phyloP scores from a whole-genome alignment of 176 grass and related monocot species.

The Ensete ventricosum region DNA sequence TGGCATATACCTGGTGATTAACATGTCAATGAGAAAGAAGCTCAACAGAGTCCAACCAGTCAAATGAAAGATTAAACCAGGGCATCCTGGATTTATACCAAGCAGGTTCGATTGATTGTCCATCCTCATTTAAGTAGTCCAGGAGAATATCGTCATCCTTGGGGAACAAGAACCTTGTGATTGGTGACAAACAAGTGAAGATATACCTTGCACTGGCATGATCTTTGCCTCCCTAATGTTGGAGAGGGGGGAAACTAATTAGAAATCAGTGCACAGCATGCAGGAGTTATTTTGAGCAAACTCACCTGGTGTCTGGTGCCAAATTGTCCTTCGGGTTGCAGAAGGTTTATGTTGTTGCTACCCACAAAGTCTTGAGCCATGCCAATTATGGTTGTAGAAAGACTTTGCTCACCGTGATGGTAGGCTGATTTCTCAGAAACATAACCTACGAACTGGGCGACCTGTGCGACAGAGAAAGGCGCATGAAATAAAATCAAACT shows the following conservation, averaged over 20 bases:
- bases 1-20: conserved; percentile 61
- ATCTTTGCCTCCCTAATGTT: conserved; percentile 78
- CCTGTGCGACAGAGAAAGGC: conserved; percentile 27
- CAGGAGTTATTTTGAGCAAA: background rate
- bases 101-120: conserved; percentile 70
- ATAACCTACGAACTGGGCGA: conserved; percentile 84
- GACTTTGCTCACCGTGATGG: conserved; percentile 74
- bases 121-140: conserved; percentile 73
- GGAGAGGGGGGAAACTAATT: conserved; percentile 2
- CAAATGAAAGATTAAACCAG: background rate
- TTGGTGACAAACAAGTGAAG: conserved; percentile 39
- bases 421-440: conserved; percentile 87
- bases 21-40: background rate
- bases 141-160: conserved; percentile 87
- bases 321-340: conserved; percentile 66
- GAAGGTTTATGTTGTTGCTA: conserved; percentile 76
- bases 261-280: background rate
- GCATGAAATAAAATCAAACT: background rate
- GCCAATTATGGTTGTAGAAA: conserved; percentile 67
- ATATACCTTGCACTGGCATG: conserved; percentile 67
- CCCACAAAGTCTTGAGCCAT: conserved; percentile 97
- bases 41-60: background rate
- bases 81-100: conserved; percentile 39
- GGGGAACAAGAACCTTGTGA: conserved; percentile 59
- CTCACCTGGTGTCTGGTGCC: conserved; percentile 54